phyloP scores from a whole-genome alignment of 768 basidiomycete genomes.

The Pleurotus eryngii region DNA sequence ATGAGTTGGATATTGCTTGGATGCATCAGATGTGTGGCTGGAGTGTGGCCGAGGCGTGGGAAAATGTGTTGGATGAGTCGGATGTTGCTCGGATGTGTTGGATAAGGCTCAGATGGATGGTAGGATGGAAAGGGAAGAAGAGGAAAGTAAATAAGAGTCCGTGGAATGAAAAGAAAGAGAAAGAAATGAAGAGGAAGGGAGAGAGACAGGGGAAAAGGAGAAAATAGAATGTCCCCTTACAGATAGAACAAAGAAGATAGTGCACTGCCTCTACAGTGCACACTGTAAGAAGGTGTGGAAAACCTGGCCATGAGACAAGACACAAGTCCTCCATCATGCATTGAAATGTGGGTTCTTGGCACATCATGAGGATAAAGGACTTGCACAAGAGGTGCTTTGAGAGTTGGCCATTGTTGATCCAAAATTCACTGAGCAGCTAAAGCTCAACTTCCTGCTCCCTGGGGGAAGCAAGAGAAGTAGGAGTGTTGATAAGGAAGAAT shows the following conservation, averaged over 20 bases:
- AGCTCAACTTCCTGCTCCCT: neutral
- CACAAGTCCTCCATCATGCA: conserved; percentile 5
- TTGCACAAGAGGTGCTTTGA: neutral
- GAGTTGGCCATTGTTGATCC: neutral
- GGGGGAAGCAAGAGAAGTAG: neutral
- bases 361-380: neutral
- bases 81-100: no score
- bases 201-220: no score
- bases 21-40: no score
- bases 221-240: no score
- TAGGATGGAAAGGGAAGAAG: no score
- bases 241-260: neutral
- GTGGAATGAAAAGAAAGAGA: no score
- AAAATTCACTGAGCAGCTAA: neutral
- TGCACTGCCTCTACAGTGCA: conserved; percentile 4
- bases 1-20: no score
- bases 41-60: no score
- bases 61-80: no score
- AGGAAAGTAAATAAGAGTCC: no score
- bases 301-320: neutral
- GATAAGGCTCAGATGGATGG: no score
- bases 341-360: neutral
- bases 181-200: no score
- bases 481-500: neutral
- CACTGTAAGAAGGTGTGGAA: conserved; percentile 3